phyloP scores from a whole-genome alignment of 2,329 filamentous ascomycete species.

The Pyrenochaeta sp. region DNA sequence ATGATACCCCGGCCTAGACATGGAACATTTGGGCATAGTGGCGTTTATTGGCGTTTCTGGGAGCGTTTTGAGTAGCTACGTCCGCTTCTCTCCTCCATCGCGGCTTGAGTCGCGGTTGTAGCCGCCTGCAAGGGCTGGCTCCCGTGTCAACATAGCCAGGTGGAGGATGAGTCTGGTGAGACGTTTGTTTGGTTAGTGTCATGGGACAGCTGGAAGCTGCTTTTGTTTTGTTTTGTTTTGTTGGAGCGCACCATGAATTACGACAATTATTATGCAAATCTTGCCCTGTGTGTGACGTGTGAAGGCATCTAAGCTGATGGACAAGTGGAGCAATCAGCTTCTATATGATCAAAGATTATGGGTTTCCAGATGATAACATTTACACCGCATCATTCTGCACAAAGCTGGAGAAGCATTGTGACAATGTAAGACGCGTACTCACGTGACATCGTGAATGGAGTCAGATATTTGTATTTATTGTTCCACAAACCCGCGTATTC shows the following conservation, averaged over 20 bases:
- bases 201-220: too few relatives aligned
- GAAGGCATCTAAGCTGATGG: not conserved
- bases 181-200: not conserved
- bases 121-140: constrained; percentile 32
- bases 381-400: not conserved
- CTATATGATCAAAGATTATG: too few relatives aligned
- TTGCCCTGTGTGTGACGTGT: not conserved
- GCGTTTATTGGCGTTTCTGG: constrained; percentile 7
- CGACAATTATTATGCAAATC: not conserved
- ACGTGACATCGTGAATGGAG: constrained; percentile 10
- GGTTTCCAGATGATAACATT: too few relatives aligned
- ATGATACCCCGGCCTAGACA: constrained; percentile 30
- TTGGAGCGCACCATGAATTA: constrained; percentile 8
- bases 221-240: constrained; percentile 5
- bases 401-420: not conserved
- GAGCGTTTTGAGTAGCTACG: constrained; percentile 3
- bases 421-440: constrained; percentile 11
- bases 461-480: constrained; percentile 12
- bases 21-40: constrained; percentile 4
- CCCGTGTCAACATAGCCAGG: constrained; percentile 28
- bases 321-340: too few relatives aligned
- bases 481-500: constrained; percentile 47
- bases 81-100: constrained; percentile 10
- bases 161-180: constrained; percentile 13
- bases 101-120: constrained; percentile 32